Base-by-base conservation (phyloP, 1,284 basidiomycete genomes). In the Anthracocystis walkeri region DNA sequence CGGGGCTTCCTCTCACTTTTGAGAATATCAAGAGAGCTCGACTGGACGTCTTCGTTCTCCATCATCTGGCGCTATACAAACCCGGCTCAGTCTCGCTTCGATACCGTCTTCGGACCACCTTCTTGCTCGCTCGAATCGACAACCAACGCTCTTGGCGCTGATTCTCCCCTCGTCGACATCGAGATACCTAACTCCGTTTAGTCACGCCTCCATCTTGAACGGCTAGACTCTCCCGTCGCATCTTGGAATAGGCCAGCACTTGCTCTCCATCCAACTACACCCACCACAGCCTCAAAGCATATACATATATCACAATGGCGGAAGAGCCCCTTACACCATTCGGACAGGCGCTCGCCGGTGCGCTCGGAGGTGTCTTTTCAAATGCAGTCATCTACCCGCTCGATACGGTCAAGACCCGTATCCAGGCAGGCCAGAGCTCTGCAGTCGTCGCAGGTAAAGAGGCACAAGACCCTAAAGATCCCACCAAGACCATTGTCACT, bases 341-440 rank as follows among this genome's bases (percentile, higher is more conserved):
- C 80, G 95, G 92, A 8, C 91, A 93, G 80, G 96, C 96, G 5
- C 88, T 99, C 57, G 94, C 95, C 48, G 96, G 96, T 10, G 97
- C 97, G 4, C 89, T 99, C 52, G 95, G 96, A 67, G 82, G 83
- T 40, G 78, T 84, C 18, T 84, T 84, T 59, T 84, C 83, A 3
- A 84, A 84, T 59, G 82, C 82, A 50, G 89, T 93, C 66, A 93
- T 98, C 21, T 99, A 99, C 86, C 97, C 97, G 27, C 88, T 99
- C 63, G 97, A 99, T 87, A 91, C 88, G 91, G 92, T 94, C 75
- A 99, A 99, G 87, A 99, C 97, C 2, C 90, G 93, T 49, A 95
- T 99, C 75, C 97, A 99, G 52, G 83, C 82, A 3, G 80, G 78
- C 35, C 57, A 88, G 79, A 87, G 88, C 54, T 58, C 54, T 48